These are phyloP conservation scores for Cucurbitaria berberidis DNA, from an alignment of 2,329 filamentous ascomycete species.

Conservation along the genomic window DNA sequence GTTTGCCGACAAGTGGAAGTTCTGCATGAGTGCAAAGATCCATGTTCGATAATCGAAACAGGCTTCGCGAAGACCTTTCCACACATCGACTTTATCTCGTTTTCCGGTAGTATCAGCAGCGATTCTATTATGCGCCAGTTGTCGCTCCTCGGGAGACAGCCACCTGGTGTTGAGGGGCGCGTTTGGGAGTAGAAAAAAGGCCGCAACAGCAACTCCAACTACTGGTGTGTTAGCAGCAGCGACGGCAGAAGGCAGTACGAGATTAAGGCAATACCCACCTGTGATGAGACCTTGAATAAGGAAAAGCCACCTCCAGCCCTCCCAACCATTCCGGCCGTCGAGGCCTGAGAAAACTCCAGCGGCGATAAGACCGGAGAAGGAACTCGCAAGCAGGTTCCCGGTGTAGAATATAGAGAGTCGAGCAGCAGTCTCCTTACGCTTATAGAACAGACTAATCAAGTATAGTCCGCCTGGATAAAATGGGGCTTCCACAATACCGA, in stretches of 20 bases:
- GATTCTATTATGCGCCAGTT: slow-evolving; percentile 37
- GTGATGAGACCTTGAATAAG: slow-evolving; percentile 51
- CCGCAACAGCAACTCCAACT: slow-evolving; percentile 12
- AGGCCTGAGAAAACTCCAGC: slow-evolving; percentile 45
- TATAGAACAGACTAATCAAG: slow-evolving; percentile 48
- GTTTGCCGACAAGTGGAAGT: slow-evolving; percentile 24
- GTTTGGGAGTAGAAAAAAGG: slow-evolving; percentile 33
- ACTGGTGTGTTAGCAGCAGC: neutral
- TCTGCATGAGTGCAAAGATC: slow-evolving; percentile 25
- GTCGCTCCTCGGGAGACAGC: slow-evolving; percentile 53
- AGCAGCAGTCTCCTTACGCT: slow-evolving; percentile 42
- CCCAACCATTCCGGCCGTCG: slow-evolving; percentile 49
- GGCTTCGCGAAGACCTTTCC: slow-evolving; percentile 22
- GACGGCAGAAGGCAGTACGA: neutral
- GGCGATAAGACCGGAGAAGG: slow-evolving; percentile 52
- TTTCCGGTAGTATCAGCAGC: slow-evolving; percentile 53
- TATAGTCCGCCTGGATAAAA: slow-evolving; percentile 45
- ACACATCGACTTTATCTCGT: slow-evolving; percentile 27
- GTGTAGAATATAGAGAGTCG: slow-evolving; percentile 46
- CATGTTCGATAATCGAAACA: slow-evolving; percentile 20
- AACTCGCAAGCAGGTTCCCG: slow-evolving; percentile 49
- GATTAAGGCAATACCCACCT: neutral
- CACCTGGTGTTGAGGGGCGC: slow-evolving; percentile 48
- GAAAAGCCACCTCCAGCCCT: slow-evolving; percentile 54
- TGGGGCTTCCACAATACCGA: slow-evolving; percentile 38